Conservation (phyloP, 2,329 filamentous ascomycete genomes). For the Alternaria triticina region DNA sequence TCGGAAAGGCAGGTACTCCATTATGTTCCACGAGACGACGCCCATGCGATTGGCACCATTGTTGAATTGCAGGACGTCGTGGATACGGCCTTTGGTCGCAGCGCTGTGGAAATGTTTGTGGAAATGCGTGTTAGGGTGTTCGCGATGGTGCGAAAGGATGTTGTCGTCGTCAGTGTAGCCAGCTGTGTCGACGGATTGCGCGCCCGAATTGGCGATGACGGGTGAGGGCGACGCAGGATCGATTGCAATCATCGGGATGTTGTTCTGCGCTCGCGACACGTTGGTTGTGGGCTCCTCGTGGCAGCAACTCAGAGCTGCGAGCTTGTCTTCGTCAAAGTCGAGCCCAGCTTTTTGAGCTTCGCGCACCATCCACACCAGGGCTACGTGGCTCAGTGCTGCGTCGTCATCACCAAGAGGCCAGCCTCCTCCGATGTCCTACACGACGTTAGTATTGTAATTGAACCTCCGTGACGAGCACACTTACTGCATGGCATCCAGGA, state of each 20-base stretch:
- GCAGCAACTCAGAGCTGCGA: conserved; percentile 69
- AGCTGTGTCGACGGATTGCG: not conserved
- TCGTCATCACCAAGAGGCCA: conserved; percentile 67
- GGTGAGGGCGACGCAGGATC: conserved; percentile 34
- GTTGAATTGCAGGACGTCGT: conserved; percentile 73
- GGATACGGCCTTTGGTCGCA: conserved; percentile 61
- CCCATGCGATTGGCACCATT: conserved; percentile 63
- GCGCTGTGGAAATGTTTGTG: conserved; percentile 65
- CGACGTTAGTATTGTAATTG: conserved; percentile 8
- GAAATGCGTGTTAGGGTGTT: conserved; percentile 53
- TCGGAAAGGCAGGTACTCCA: conserved; percentile 83
- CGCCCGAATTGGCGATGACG: not conserved
- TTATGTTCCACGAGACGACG: conserved; percentile 73
- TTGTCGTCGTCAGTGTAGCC: conserved; percentile 24
- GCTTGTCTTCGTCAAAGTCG: conserved; percentile 71
- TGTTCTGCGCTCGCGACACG: conserved; percentile 4
- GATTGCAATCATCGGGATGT: conserved; percentile 42
- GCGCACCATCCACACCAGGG: conserved; percentile 73
- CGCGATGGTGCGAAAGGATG: conserved; percentile 19
- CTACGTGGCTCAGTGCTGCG: conserved; percentile 68
- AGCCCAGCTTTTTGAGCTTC: conserved; percentile 71
- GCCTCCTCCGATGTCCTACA: conserved; percentile 73
- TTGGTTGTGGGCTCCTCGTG: conserved; percentile 47
- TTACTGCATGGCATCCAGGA: conserved; percentile 71
- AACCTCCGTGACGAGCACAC: conserved; percentile 1